Evolutionary conservation across 257 asterid species (phyloP), one percentile per base, ranked within the genome.

Genomic region (Solanum corneliomulleri): DNA sequence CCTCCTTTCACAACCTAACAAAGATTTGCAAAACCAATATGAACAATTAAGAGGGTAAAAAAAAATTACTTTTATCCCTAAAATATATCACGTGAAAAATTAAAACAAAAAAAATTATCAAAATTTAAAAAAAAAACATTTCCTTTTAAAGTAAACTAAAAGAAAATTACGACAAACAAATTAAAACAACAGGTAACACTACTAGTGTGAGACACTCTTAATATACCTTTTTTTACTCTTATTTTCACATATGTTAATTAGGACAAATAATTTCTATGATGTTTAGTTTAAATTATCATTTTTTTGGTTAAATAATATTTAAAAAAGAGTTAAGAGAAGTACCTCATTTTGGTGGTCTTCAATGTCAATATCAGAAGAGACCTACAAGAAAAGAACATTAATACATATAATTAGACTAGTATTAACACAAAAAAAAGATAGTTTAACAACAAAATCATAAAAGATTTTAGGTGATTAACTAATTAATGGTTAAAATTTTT

Each of bases 1-100:
- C 71, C 86, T 39, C 95, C 95, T 92, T 60, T 93, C 87, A 91
- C 94, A 91, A 92, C 94, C 98, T 94, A 49, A 74, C 64, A 20
- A 45, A 29, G 13, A 33, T 39, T 33, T 11, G 29, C 71, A 60
- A 6, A 29, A 2, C 52, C 3, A 3, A 37, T 7, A 78, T n/a
- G 18, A 21, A 62, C 31, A 62, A 64, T 6, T 6, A 39, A 39
- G 1, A 16, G 7, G 41, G 72, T 27, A 60, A 45, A 56, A 23
- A 56, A 42, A 6, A 42, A 72, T 4, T 11, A 21, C 12, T 20
- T 15, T 21, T 3, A 5, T 58, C 11, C 5, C 23, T 9, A 58
- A 0, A 58, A 21, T 0, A 21, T 58, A 3, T 21, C 6, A 58
- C 27, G 68, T 6, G 39, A 37, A 37, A 37, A 37, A 37, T 37